Conservation (phyloP, 148 eudicot genomes). For the Polygonum aviculare region DNA sequence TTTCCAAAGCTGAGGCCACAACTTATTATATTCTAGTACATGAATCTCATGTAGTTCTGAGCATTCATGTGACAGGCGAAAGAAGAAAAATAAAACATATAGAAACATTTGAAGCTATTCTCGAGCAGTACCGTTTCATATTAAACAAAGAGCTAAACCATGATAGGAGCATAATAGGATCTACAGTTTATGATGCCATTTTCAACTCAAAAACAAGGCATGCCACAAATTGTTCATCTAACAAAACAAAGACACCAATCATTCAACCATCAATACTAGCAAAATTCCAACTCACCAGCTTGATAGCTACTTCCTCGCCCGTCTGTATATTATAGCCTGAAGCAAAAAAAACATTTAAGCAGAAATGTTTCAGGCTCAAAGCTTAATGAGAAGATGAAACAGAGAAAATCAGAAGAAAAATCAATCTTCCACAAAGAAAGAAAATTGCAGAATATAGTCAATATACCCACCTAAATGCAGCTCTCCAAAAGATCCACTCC, state of each 20-base stretch:
- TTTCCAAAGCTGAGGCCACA: neutral
- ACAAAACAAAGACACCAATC: neutral
- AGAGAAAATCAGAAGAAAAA: neutral
- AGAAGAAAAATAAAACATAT: neutral
- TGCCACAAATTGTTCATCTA: conserved; percentile 4
- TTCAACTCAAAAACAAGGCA: neutral
- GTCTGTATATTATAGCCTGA: conserved; percentile 75
- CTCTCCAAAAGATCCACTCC: conserved; percentile 93
- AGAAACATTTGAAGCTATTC: neutral
- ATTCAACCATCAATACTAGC: conserved; percentile 7
- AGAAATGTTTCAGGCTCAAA: conserved; percentile 14
- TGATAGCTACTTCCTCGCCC: conserved; percentile 86
- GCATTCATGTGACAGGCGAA: neutral
- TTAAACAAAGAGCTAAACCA: neutral
- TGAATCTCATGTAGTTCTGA: neutral
- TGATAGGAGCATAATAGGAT: neutral
- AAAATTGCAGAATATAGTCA: conserved; percentile 27
- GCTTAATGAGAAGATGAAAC: neutral
- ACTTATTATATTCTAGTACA: neutral
- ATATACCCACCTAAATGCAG: conserved; percentile 79
- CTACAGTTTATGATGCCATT: neutral
- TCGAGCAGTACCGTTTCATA: neutral
- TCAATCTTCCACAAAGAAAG: neutral
- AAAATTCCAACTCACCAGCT: conserved; percentile 44
- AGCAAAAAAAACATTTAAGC: conserved; percentile 21